phyloP scores from a whole-genome alignment of 73 alveolate genomes.

The Loxodes magnus region DNA sequence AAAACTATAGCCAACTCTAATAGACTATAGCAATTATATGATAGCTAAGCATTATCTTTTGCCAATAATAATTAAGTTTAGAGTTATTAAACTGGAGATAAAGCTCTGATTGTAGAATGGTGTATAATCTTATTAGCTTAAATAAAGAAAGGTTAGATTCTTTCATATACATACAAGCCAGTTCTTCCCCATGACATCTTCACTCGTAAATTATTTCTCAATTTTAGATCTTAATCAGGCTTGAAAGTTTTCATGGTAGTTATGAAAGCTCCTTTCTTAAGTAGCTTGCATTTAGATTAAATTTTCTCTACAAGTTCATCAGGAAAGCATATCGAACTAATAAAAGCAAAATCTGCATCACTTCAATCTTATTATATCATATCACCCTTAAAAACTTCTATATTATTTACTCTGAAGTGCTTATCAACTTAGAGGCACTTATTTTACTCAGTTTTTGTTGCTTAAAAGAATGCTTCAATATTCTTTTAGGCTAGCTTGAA shows the following conservation, averaged over 20 bases:
- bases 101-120: too few relatives aligned
- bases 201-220: constrained; percentile 15
- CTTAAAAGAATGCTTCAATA: neutral
- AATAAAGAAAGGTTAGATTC: neutral
- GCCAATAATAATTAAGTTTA: too few relatives aligned
- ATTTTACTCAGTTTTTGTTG: too few relatives aligned
- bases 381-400: constrained; percentile 23
- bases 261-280: constrained; percentile 29
- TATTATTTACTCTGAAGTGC: neutral
- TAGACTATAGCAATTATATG: too few relatives aligned
- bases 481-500: constrained; percentile 5
- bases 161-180: neutral
- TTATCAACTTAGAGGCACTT: too few relatives aligned
- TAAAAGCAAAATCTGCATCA: constrained; percentile 28
- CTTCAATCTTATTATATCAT: constrained; percentile 26
- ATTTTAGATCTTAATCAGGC: neutral
- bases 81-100: too few relatives aligned
- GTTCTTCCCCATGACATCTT: constrained; percentile 42
- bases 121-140: too few relatives aligned
- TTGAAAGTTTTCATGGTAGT: constrained; percentile 19
- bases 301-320: constrained; percentile 32
- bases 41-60: too few relatives aligned
- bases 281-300: neutral
- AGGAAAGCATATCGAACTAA: constrained; percentile 33
- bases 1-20: too few relatives aligned